Conservation (phyloP, 148 eudicot genomes). For the Rheum nobile region DNA sequence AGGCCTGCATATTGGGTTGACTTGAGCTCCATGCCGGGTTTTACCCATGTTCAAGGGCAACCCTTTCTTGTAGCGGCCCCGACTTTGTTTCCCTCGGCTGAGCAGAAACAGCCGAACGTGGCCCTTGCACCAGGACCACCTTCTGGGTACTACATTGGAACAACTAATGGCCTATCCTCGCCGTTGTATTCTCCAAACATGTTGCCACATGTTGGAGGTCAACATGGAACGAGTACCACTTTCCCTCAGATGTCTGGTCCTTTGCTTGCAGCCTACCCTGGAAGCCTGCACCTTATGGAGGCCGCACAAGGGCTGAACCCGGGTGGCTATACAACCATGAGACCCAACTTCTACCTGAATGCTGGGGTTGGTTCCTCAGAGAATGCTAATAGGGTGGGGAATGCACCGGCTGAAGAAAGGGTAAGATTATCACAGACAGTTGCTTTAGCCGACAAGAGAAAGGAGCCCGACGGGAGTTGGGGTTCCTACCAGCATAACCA, state of each 20-base stretch:
- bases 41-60: slow-evolving; percentile 22
- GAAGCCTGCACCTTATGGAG: slow-evolving; percentile 20
- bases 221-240: slow-evolving; percentile 14
- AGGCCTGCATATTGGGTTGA: slow-evolving; percentile 31
- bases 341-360: slow-evolving; percentile 16
- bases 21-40: slow-evolving; percentile 23
- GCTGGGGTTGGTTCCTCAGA: slow-evolving; percentile 17
- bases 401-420: slow-evolving; percentile 15
- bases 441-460: slow-evolving; percentile 21
- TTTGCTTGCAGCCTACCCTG: slow-evolving; percentile 18
- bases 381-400: slow-evolving; percentile 21
- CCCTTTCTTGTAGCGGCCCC: slow-evolving; percentile 26
- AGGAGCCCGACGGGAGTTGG: slow-evolving; percentile 38
- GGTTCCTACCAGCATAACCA: slow-evolving; percentile 18
- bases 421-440: slow-evolving; percentile 16
- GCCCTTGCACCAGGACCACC: slow-evolving; percentile 19
- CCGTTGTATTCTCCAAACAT: slow-evolving; percentile 14
- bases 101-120: slow-evolving; percentile 24
- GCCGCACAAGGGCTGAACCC: too few relatives aligned
- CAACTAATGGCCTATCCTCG: slow-evolving; percentile 11
- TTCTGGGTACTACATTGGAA: slow-evolving; percentile 20
- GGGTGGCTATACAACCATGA: slow-evolving; percentile 13
- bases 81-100: slow-evolving; percentile 11
- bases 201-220: slow-evolving; percentile 15
- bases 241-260: slow-evolving; percentile 21